These are phyloP conservation scores for Orbilia blumenaviensis DNA, from an alignment of 2,329 filamentous ascomycete species.

Conservation along the genomic window DNA sequence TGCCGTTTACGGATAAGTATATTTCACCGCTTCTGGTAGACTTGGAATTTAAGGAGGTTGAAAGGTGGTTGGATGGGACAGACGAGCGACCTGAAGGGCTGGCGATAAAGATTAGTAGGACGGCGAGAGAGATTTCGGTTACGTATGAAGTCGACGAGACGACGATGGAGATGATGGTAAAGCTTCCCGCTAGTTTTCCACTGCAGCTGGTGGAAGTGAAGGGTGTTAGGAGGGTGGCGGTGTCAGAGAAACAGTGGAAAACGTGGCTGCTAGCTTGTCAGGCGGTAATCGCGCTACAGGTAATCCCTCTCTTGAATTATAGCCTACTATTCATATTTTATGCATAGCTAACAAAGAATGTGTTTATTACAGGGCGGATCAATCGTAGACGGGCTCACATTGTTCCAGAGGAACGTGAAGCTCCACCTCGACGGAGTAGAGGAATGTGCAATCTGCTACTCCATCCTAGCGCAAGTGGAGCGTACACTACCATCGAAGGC, in stretches of 20 bases:
- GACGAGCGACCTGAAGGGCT: conserved; percentile 67
- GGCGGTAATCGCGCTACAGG: conserved; percentile 89
- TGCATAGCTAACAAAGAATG: not conserved
- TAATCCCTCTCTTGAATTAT: conserved; percentile 58
- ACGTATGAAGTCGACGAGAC: conserved; percentile 89
- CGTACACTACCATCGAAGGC: conserved; percentile 90
- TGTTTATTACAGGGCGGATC: conserved; percentile 75
- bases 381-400: conserved; percentile 83
- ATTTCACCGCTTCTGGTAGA: conserved; percentile 77
- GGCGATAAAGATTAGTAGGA: conserved; percentile 75
- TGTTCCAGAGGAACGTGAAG: conserved; percentile 86
- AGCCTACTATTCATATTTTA: not conserved
- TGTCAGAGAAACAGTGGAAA: conserved; percentile 91
- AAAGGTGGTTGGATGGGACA: conserved; percentile 70
- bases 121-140: conserved; percentile 79
- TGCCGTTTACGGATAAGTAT: conserved; percentile 84
- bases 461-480: conserved; percentile 81
- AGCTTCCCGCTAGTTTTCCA: conserved; percentile 82
- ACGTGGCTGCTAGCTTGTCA: conserved; percentile 88
- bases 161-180: conserved; percentile 81
- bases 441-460: conserved; percentile 97
- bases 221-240: conserved; percentile 82
- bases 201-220: conserved; percentile 79
- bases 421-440: conserved; percentile 90
- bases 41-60: conserved; percentile 73